Percentiles rank a stretch among this genome's conserved stretches.
Evolutionary conservation across 495 filamentous ascomycete species (phyloP).

Genomic region (Penicillium angulare): DNA sequence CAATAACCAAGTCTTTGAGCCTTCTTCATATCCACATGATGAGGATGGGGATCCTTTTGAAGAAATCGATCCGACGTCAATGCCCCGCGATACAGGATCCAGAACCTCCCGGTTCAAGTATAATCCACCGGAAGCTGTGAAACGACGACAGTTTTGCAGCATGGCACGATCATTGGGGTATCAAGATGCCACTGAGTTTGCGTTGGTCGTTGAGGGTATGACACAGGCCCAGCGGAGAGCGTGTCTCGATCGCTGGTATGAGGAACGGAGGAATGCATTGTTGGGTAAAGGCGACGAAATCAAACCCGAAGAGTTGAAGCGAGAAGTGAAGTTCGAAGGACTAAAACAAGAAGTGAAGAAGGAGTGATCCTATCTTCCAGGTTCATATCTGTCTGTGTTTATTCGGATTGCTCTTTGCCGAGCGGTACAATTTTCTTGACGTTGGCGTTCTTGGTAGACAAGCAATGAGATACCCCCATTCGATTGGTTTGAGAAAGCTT

Average conservation of each 20-base stretch:
- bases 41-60: neutral
- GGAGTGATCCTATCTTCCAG: neutral
- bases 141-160: conserved; percentile 80
- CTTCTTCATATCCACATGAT: conserved; percentile 11
- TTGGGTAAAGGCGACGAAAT: conserved; percentile 1
- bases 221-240: conserved; percentile 80
- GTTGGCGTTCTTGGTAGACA: too few species aligned
- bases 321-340: conserved; percentile 1
- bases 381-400: neutral
- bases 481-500: too few species aligned
- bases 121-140: conserved; percentile 72
- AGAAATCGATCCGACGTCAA: neutral
- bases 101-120: conserved; percentile 59
- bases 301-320: conserved; percentile 1
- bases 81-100: neutral
- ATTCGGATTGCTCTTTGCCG: neutral
- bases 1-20: conserved; percentile 50
- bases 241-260: conserved; percentile 82
- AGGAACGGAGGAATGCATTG: conserved; percentile 45
- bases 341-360: neutral
- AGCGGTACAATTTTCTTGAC: too few species aligned
- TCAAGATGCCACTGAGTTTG: conserved; percentile 77
- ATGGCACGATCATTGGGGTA: conserved; percentile 85
- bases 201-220: conserved; percentile 89
- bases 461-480: too few species aligned